Conservation (phyloP, 768 basidiomycete genomes). For the Leucosporidium creatinivorum region DNA sequence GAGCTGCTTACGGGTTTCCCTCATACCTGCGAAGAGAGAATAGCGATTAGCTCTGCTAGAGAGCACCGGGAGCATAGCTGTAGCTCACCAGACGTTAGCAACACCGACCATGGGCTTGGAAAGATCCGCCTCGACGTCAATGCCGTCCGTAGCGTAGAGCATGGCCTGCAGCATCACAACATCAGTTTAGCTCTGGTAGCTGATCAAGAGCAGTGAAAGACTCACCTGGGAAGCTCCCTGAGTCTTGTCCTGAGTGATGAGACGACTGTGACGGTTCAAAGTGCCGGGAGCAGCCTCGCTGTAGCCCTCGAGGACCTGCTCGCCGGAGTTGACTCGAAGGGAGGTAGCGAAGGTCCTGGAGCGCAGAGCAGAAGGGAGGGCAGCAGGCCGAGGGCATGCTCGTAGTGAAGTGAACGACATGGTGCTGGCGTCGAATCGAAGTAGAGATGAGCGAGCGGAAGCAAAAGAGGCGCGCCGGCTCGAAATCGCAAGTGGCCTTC, state of each 20-base stretch:
- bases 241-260: constrained; percentile 81
- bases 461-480: too few relatives aligned
- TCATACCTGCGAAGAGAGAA: constrained; percentile 65
- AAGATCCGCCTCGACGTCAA: constrained; percentile 72
- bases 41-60: neutral
- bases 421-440: too few relatives aligned
- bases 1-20: constrained; percentile 82
- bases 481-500: too few relatives aligned
- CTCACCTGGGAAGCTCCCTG: constrained; percentile 87
- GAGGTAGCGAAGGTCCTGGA: too few relatives aligned
- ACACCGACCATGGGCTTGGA: constrained; percentile 96
- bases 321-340: too few relatives aligned
- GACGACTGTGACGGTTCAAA: constrained; percentile 62
- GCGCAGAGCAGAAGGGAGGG: too few relatives aligned
- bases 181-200: neutral
- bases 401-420: too few relatives aligned
- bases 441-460: too few relatives aligned
- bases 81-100: constrained; percentile 82
- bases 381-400: too few relatives aligned
- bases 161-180: constrained; percentile 60
- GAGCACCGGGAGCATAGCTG: constrained; percentile 7
- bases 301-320: too few relatives aligned
- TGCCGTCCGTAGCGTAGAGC: constrained; percentile 96
- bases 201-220: neutral
- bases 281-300: too few relatives aligned